These are phyloP conservation scores for Anaeromyces robustus DNA, from an alignment of 192 early-diverging fungal genomes.

Conservation along the genomic window DNA sequence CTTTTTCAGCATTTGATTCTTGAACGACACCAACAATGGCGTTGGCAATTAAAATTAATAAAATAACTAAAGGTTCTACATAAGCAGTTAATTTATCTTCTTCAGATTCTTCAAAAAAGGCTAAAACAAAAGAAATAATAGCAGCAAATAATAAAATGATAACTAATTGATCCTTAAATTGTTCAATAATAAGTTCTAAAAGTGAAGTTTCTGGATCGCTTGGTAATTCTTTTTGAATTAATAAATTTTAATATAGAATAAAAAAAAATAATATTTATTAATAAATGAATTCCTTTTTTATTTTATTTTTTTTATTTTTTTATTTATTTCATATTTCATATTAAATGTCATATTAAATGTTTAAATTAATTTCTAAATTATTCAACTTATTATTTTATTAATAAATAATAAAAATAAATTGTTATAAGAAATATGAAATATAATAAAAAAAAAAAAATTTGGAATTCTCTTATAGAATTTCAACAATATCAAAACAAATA, in stretches of 20 bases:
- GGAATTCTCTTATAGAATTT: too few species aligned
- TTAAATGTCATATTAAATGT: too few species aligned
- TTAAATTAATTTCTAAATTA: too few species aligned
- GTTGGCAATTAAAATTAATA: conserved; percentile 95
- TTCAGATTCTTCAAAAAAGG: conserved; percentile 57
- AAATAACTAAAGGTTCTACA: conserved; percentile 95
- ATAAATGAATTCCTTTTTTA: neutral
- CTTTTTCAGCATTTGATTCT: conserved; percentile 91
- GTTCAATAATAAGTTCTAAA: conserved; percentile 84
- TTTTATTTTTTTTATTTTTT: neutral
- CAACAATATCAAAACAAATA: too few species aligned
- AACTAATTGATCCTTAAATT: conserved; percentile 98
- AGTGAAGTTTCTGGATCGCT: conserved; percentile 79
- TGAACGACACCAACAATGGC: conserved; percentile 93
- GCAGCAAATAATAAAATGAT: conserved; percentile 86
- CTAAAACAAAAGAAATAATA: conserved; percentile 79
- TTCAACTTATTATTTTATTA: too few species aligned
- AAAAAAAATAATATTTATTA: neutral
- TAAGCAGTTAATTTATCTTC: conserved; percentile 66
- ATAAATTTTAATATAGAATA: neutral
- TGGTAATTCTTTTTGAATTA: conserved; percentile 54
- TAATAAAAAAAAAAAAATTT: neutral
- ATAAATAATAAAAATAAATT: too few species aligned
- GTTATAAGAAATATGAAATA: too few species aligned
- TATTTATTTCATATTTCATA: too few species aligned